Percentiles rank a stretch among this genome's conserved stretches.
Evolutionary conservation across 2,329 filamentous ascomycete species (phyloP).

Genomic region (Endocalyx cinctus): DNA sequence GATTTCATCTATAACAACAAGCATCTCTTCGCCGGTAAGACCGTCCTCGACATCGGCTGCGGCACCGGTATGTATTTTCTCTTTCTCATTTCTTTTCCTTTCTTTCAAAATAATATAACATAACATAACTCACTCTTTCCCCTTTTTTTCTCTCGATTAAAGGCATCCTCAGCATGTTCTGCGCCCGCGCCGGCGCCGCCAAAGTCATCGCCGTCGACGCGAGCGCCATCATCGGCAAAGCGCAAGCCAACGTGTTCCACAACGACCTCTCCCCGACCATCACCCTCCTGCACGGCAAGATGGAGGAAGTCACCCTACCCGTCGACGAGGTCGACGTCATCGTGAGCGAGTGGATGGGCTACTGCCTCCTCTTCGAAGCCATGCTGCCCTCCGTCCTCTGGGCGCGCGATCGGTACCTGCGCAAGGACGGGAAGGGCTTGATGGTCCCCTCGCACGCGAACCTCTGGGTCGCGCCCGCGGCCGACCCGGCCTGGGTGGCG

Average conservation of each 20-base stretch:
- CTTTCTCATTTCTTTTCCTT: background rate
- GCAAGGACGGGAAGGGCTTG: slow-evolving; percentile 69
- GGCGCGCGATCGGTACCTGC: slow-evolving; percentile 82
- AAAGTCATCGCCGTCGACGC: slow-evolving; percentile 90
- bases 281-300: slow-evolving; percentile 75
- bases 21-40: slow-evolving; percentile 77
- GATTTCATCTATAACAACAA: slow-evolving; percentile 95
- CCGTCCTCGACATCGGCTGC: slow-evolving; percentile 87
- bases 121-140: too few species aligned
- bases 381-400: slow-evolving; percentile 93
- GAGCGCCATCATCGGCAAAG: slow-evolving; percentile 83
- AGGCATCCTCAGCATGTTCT: slow-evolving; percentile 92
- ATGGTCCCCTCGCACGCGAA: slow-evolving; percentile 84
- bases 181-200: slow-evolving; percentile 80
- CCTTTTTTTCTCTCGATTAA: slow-evolving; percentile 2
- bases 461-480: slow-evolving; percentile 75
- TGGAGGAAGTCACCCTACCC: slow-evolving; percentile 79
- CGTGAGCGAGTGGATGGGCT: slow-evolving; percentile 98
- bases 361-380: slow-evolving; percentile 86
- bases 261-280: slow-evolving; percentile 73
- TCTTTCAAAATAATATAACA: too few species aligned
- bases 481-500: slow-evolving; percentile 70
- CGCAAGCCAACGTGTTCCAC: slow-evolving; percentile 75
- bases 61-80: slow-evolving; percentile 51
- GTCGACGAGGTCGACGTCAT: slow-evolving; percentile 86